Evolutionary conservation across 805 yeast genomes (phyloP).

Genomic region (Lipomyces oligophaga): DNA sequence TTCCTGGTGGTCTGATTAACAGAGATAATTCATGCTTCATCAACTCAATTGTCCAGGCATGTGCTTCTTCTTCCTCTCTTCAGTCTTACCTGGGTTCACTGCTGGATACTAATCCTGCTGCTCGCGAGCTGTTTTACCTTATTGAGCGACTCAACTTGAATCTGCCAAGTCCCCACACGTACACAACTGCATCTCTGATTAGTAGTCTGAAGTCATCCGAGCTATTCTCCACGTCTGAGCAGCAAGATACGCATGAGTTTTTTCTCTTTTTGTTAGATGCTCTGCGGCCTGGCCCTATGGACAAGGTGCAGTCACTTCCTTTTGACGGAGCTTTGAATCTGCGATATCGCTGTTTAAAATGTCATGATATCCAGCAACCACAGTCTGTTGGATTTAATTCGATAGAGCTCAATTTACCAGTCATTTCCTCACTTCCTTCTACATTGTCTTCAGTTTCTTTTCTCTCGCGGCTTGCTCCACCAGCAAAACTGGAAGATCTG

Average conservation of each 20-base stretch:
- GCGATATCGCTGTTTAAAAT: conserved; percentile 83
- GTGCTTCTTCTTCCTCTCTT: conserved; percentile 1
- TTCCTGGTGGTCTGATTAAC: conserved; percentile 78
- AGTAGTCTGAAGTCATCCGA: conserved; percentile 8
- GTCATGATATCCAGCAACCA: conserved; percentile 94
- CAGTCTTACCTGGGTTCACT: not conserved
- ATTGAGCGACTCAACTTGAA: conserved; percentile 5
- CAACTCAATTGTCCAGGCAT: conserved; percentile 75
- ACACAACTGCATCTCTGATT: conserved; percentile 18
- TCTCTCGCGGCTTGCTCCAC: no score
- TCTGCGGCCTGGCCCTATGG: conserved; percentile 3
- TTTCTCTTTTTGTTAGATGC: conserved; percentile 24
- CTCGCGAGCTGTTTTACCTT: conserved; percentile 1
- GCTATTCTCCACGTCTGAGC: conserved; percentile 15
- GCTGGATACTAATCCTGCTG: no score
- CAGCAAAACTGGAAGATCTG: conserved; percentile 27
- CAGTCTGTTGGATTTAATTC: conserved; percentile 63
- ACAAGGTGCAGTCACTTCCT: conserved; percentile 43
- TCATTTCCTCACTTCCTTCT: not conserved
- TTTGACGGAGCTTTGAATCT: conserved; percentile 87
- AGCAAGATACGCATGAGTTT: conserved; percentile 29
- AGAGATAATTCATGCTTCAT: conserved; percentile 94
- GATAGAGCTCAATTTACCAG: conserved; percentile 34
- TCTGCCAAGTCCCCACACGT: conserved; percentile 10
- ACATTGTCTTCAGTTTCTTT: not conserved